Evolutionary conservation across 2,329 filamentous ascomycete genomes (phyloP), one percentile per base, ranked within the genome.

Genomic region (Blumeria graminis): DNA sequence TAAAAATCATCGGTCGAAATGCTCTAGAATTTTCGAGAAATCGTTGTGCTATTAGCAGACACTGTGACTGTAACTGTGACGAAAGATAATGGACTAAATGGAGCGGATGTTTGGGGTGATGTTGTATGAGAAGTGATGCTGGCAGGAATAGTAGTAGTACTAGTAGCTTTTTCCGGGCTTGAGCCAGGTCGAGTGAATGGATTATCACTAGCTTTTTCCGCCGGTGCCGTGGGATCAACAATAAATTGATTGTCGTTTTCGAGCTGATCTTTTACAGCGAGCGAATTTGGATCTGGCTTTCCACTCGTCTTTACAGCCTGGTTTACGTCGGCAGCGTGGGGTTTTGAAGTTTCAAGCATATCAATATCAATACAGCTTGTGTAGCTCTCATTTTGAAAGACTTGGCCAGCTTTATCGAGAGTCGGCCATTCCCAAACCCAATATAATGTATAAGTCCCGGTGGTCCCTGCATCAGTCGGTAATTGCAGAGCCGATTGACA

Each of bases 361-460:
- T 60, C 59, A 67, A 80, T 68, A 64, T 79, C 74, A 59, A 72
- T 74, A 61, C 77, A 81, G 18, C 73, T 74, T 4, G 74, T 78
- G 66, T 80, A 81, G 62, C 72, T 76, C 65, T 81, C 74, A 60
- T 74, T 71, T 60, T 74, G 74, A 60, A 69, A 69, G 9, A 75
- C 68, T 58, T 67, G 69, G 60, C 66, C 68, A 41, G 64, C 66
- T 58, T 6, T 63, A 63, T 71, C 69, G 65, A 79, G 72, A 13
- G 78, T 81, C 2, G 83, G 82, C 86, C 88, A 98, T 68, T 94
- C 84, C 92, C 92, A 96, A 50, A 95, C 82, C 90, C 90, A 96
- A 73, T 94, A 94, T 55, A 94, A 70, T 3, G 87, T 90, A 67
- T 89, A 86, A 33, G 75, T 74, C 34, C 80, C 76, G 48, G 80